Conservation (phyloP, 1,284 basidiomycete species). For the Moesziomyces sp. region DNA sequence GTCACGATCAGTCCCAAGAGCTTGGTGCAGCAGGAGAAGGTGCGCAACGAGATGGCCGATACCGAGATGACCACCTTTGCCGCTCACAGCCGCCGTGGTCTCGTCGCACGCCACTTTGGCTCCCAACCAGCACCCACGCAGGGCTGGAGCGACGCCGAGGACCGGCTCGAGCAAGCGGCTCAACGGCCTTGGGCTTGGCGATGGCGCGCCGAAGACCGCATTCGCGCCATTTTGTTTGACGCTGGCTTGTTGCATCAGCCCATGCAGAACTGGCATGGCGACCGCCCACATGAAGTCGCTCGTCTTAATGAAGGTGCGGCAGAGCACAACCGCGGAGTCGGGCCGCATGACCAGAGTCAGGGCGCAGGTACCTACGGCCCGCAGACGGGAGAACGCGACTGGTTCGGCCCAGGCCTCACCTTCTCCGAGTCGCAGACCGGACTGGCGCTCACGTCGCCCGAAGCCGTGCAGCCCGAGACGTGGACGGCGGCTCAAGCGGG, state of each 20-base stretch:
- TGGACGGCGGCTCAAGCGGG: slow-evolving; percentile 6
- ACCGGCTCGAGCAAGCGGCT: slow-evolving; percentile 15
- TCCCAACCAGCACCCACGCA: background rate
- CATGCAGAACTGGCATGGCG: slow-evolving; percentile 12
- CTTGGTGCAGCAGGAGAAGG: slow-evolving; percentile 26
- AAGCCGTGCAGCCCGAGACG: slow-evolving; percentile 28
- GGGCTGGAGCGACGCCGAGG: slow-evolving; percentile 8
- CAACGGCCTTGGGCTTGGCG: slow-evolving; percentile 39
- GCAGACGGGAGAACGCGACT: slow-evolving; percentile 6
- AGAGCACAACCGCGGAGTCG: background rate
- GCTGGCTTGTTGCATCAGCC: slow-evolving; percentile 24
- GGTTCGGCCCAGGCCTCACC: slow-evolving; percentile 4
- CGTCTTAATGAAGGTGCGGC: slow-evolving; percentile 1
- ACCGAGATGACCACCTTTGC: slow-evolving; percentile 14
- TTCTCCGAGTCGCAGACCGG: slow-evolving; percentile 28
- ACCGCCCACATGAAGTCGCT: background rate
- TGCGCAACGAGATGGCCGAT: slow-evolving; percentile 10
- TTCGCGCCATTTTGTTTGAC: slow-evolving; percentile 37
- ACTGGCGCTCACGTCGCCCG: slow-evolving; percentile 24
- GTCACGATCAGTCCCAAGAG: slow-evolving; percentile 22
- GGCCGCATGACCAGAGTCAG: background rate
- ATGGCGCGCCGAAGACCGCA: slow-evolving; percentile 42
- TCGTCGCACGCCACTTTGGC: slow-evolving; percentile 1
- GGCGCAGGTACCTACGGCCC: background rate
- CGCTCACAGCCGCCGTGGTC: slow-evolving; percentile 12